Percentiles rank a stretch among this genome's conserved stretches.
These are phyloP conservation scores for Hippophae rhamnoides DNA, from an alignment of 306 rosid genomes.

Conservation along the genomic window DNA sequence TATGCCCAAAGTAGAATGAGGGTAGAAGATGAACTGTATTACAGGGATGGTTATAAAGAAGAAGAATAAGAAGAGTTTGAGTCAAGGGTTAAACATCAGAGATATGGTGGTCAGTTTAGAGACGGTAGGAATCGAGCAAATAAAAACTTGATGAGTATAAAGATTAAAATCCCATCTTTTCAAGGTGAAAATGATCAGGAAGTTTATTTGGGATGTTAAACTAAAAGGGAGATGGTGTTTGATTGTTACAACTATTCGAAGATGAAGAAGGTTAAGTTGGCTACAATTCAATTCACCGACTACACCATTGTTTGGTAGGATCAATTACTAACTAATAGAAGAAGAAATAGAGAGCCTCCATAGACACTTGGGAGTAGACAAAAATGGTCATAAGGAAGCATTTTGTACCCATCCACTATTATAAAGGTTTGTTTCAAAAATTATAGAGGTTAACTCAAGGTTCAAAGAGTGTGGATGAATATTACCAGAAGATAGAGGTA, in stretches of 20 bases:
- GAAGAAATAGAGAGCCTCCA: not conserved
- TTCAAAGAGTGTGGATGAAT: not conserved
- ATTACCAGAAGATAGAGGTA: not conserved
- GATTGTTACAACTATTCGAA: no score
- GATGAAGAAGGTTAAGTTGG: no score
- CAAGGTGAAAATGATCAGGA: not conserved
- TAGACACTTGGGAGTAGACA: not conserved
- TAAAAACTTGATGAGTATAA: not conserved
- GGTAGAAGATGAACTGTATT: no score
- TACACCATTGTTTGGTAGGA: not conserved
- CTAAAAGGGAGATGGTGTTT: no score
- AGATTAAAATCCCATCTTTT: slow-evolving; percentile 2
- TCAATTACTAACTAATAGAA: not conserved
- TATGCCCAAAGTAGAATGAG: not conserved
- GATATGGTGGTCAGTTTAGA: no score
- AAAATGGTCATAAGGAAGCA: not conserved
- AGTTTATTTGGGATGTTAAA: no score
- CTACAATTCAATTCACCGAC: no score
- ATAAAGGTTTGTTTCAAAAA: not conserved
- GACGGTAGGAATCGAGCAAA: not conserved
- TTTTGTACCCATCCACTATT: not conserved
- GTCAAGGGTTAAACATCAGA: no score
- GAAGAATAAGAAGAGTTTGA: no score
- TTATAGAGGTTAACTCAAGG: not conserved
- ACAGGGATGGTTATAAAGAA: no score